A percentile compares a stretch with the other conserved stretches of the same genome.
Conservation (phyloP, 306 rosid species). For the Cucurbita ficifolia region DNA sequence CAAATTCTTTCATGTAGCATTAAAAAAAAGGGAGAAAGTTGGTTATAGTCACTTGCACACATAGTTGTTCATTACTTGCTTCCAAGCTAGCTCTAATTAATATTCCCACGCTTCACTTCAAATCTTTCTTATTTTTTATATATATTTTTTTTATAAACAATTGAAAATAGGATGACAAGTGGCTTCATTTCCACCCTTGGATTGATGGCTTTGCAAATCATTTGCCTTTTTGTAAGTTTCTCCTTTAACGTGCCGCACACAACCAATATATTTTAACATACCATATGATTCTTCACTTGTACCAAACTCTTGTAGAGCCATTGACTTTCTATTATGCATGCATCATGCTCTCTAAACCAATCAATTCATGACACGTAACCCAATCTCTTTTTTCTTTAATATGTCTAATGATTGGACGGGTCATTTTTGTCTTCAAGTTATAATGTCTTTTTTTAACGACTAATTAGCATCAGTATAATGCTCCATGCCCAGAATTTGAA, state of each 20-base stretch:
- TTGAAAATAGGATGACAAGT: neutral
- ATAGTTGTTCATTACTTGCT: constrained; percentile 16
- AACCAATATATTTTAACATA: neutral
- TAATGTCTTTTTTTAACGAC: neutral
- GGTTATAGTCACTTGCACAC: constrained; percentile 15
- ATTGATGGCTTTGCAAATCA: neutral
- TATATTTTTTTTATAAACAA: too few species aligned
- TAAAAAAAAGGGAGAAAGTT: neutral
- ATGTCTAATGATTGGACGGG: neutral
- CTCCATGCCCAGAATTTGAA: too few species aligned
- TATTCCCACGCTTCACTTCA: constrained; percentile 8
- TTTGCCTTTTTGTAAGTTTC: neutral
- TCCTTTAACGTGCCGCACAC: constrained; percentile 4
- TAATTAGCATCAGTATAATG: too few species aligned
- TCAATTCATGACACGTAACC: neutral
- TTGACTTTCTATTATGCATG: neutral
- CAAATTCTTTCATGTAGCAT: neutral
- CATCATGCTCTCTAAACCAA: neutral
- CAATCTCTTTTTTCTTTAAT: neutral
- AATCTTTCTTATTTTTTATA: neutral
- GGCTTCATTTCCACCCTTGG: neutral
- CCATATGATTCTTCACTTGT: neutral
- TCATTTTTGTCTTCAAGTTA: neutral
- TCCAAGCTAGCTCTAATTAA: constrained; percentile 15
- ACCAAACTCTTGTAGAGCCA: constrained; percentile 3